Evolutionary conservation across 2,329 filamentous ascomycete genomes (phyloP).

Genomic region (Cladorrhinum sp.): DNA sequence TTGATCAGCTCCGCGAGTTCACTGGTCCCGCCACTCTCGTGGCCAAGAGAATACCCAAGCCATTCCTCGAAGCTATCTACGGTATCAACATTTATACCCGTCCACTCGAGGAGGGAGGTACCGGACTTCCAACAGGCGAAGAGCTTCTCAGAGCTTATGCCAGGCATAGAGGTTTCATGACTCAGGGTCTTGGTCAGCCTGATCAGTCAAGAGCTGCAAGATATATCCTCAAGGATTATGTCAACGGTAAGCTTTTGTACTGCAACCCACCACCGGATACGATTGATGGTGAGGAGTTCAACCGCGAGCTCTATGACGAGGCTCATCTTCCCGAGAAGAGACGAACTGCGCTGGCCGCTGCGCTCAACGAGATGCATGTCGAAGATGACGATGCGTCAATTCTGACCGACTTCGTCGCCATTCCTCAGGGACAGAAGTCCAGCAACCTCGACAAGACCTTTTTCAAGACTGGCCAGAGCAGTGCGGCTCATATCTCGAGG

Average conservation of each 20-base stretch:
- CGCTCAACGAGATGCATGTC: conserved; percentile 42
- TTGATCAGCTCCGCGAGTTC: conserved; percentile 93
- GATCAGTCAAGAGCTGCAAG: conserved; percentile 91
- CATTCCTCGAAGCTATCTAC: conserved; percentile 89
- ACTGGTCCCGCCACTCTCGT: conserved; percentile 83
- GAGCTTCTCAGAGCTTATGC: conserved; percentile 87
- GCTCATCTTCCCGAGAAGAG: conserved; percentile 79
- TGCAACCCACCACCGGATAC: conserved; percentile 78
- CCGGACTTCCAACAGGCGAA: conserved; percentile 76
- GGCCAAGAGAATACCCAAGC: conserved; percentile 77
- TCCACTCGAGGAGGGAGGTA: conserved; percentile 87
- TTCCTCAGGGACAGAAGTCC: conserved; percentile 68
- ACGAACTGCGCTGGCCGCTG: conserved; percentile 58
- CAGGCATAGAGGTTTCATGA: conserved; percentile 83
- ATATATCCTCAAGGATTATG: conserved; percentile 92
- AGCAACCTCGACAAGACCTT: conserved; percentile 81
- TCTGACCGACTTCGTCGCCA: conserved; percentile 47
- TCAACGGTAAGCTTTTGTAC: conserved; percentile 91
- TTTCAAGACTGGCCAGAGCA: conserved; percentile 66
- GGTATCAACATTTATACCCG: conserved; percentile 83
- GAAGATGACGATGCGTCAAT: conserved; percentile 34
- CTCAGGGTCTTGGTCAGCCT: conserved; percentile 82
- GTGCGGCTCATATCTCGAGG: conserved; percentile 65
- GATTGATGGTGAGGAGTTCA: conserved; percentile 75
- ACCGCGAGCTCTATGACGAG: conserved; percentile 82